Percentiles rank a stretch among this genome's conserved stretches.
phyloP scores from a whole-genome alignment of 2,329 filamentous ascomycete genomes.

The Claviceps spartinae region DNA sequence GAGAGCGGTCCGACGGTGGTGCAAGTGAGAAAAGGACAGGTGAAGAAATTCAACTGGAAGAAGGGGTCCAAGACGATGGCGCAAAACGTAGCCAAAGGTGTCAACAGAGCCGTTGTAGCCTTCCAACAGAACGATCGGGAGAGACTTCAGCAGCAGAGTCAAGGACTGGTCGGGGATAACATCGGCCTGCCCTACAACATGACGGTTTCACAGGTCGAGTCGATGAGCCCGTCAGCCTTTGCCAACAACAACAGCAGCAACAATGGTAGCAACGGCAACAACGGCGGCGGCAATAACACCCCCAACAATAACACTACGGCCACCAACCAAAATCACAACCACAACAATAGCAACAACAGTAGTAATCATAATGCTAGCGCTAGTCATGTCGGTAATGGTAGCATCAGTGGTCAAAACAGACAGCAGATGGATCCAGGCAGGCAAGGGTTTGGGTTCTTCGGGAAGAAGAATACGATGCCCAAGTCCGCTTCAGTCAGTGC shows the following conservation, averaged over 20 bases:
- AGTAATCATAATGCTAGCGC: no score
- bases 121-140: constrained; percentile 49
- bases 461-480: constrained; percentile 37
- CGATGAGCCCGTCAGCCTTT: constrained; percentile 21
- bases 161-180: constrained; percentile 44
- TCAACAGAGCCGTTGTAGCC: constrained; percentile 80
- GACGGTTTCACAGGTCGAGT: constrained; percentile 43
- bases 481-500: constrained; percentile 33
- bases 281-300: not conserved
- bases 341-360: constrained; percentile 3
- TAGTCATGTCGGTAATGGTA: not conserved
- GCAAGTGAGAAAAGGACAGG: constrained; percentile 85
- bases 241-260: constrained; percentile 10
- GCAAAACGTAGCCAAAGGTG: constrained; percentile 84
- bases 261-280: not conserved
- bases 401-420: constrained; percentile 12
- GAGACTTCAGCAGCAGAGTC: constrained; percentile 34
- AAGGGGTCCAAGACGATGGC: constrained; percentile 88
- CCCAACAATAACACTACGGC: not conserved
- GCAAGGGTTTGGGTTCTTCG: constrained; percentile 61
- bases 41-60: constrained; percentile 98
- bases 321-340: constrained; percentile 12
- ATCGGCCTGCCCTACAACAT: constrained; percentile 61
- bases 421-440: constrained; percentile 23
- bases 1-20: constrained; percentile 79